These are phyloP conservation scores for Boletellus ananas DNA, from an alignment of 768 basidiomycete genomes.

Conservation along the genomic window DNA sequence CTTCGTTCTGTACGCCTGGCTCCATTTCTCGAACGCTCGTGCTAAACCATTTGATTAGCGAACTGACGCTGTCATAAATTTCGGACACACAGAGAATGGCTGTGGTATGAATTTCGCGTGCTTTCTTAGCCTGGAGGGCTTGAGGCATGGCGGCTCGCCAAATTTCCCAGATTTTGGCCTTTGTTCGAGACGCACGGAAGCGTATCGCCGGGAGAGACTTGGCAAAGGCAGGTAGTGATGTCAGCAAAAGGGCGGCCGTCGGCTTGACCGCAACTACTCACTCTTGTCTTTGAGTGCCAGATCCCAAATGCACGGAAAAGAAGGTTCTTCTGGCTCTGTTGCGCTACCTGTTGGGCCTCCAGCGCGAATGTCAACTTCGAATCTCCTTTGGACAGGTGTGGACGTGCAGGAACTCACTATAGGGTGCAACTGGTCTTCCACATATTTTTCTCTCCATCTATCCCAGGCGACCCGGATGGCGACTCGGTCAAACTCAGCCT, in stretches of 20 bases:
- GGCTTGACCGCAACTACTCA: conserved; percentile 28
- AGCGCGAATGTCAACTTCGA: conserved; percentile 7
- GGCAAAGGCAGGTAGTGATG: not conserved
- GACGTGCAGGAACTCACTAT: conserved; percentile 42
- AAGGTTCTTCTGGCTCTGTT: conserved; percentile 56
- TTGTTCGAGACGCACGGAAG: conserved; percentile 61
- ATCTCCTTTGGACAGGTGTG: not conserved
- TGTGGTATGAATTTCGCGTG: conserved; percentile 56
- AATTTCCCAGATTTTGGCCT: conserved; percentile 55
- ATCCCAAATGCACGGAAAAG: conserved; percentile 65
- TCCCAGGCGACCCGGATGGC: conserved; percentile 64
- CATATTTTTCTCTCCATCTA: conserved; percentile 73
- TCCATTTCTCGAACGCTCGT: conserved; percentile 63
- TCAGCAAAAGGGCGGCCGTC: conserved; percentile 7
- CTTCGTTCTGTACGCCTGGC: conserved; percentile 63
- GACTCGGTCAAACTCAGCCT: conserved; percentile 55
- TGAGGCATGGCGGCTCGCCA: conserved; percentile 73
- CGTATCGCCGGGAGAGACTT: conserved; percentile 79
- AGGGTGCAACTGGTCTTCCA: conserved; percentile 60
- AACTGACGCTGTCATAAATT: not conserved
- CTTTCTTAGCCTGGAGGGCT: conserved; percentile 60
- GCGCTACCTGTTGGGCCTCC: conserved; percentile 43
- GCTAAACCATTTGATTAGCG: conserved; percentile 27
- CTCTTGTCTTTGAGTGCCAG: conserved; percentile 76
- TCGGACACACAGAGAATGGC: conserved; percentile 53